These are phyloP conservation scores for Phialophora macrospora DNA, from an alignment of 2,329 filamentous ascomycete genomes.

Conservation along the genomic window DNA sequence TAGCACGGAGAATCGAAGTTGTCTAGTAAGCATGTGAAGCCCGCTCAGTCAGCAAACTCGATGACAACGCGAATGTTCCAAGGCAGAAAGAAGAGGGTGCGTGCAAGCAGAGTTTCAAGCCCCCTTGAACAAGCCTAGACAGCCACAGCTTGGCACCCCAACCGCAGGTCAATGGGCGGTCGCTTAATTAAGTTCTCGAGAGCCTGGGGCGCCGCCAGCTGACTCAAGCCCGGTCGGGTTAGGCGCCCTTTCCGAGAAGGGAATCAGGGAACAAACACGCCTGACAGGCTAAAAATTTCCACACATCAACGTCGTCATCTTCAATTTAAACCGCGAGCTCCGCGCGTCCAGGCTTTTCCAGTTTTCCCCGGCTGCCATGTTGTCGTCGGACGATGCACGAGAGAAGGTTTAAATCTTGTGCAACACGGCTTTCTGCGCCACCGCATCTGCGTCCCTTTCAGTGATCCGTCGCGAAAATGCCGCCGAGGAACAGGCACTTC, in stretches of 20 bases:
- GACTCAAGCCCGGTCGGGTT: not conserved
- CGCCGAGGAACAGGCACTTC: conserved; percentile 30
- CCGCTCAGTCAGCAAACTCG: conserved; percentile 14
- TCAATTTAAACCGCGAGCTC: not conserved
- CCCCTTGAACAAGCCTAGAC: not conserved
- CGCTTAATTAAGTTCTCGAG: not conserved
- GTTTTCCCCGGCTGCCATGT: not conserved
- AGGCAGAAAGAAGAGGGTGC: conserved; percentile 5
- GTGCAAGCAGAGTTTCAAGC: not conserved
- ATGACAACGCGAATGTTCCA: not conserved
- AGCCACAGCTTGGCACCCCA: not conserved
- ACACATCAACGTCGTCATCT: not conserved
- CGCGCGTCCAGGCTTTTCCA: not conserved
- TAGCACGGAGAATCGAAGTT: not conserved
- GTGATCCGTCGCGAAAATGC: conserved; percentile 22
- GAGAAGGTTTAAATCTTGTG: not conserved
- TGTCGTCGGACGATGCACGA: not conserved
- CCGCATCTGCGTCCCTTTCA: not conserved
- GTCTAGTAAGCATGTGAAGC: conserved; percentile 9
- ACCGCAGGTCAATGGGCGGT: not conserved
- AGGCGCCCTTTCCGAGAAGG: not conserved
- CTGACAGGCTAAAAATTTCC: not conserved
- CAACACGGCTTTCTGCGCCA: not conserved
- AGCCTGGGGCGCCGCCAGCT: not conserved
- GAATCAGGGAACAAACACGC: not conserved